Evolutionary conservation across 2,329 filamentous ascomycete genomes (phyloP), one percentile per base, ranked within the genome.

Genomic region (Penicillium crustosum): DNA sequence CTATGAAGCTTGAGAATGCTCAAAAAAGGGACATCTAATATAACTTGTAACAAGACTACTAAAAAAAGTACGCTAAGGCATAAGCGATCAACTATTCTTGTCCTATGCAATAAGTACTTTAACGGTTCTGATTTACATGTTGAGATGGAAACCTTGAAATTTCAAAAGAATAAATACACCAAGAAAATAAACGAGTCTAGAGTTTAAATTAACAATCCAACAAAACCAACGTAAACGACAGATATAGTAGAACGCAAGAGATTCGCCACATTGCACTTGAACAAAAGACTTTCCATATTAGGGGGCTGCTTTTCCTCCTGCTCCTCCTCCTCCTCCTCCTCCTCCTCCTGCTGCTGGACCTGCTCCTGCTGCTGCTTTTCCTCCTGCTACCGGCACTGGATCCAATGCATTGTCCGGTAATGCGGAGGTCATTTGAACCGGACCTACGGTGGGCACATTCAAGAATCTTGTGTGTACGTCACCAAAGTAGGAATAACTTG

Each of bases 381-480:
- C 27, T 29, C 27, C 27, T 29, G 27, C 25, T 27, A 2, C 4
- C 29, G 8, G 17, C 1, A 38, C 4, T n/a, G 3, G 13, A 8
- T 5, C 0, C 2, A 23, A 3, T 42, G 7, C 4, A 27, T 10
- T 0, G 8, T 44, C 23, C 27, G 42, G 42, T n/a, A 44, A 27
- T 0, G 2, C 1, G 1, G 21, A 2, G 21, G 8, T 5, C 7
- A 25, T 43, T 9, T 25, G 7, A 25, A 6, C 12, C 21, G 15
- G 3, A 25, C 1, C 5, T 25, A 23, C 4, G 12, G 0, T 0
- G 2, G 44, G 44, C 7, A 47, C 7, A 17, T 0, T 12, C 29
- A 47, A 0, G 9, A 10, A 10, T 9, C 8, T 10, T 15, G 44
- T 19, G 44, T 33, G 44, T 3, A 2, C 0, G 19, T 47, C 44